Evolutionary conservation across 202 grass and related monocot species (phyloP).

Genomic region (Hordeum pubiflorum): DNA sequence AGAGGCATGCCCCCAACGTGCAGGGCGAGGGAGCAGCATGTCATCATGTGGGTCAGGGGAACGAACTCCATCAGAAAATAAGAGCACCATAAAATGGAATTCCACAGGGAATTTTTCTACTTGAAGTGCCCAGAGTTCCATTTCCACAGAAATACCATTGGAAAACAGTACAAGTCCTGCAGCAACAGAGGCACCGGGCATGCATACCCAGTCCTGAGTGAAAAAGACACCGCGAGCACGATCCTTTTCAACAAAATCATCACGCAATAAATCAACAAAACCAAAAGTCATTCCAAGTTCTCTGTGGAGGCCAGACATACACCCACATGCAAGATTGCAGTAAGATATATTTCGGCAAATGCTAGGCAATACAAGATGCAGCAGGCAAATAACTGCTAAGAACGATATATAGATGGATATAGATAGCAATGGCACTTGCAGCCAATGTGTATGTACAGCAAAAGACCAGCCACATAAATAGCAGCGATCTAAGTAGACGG

Average conservation of each 20-base stretch:
- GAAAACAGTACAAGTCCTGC: no score
- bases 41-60: background rate
- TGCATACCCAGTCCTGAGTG: no score
- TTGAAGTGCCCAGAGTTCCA: background rate
- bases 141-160: background rate
- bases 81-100: background rate
- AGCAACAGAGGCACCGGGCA: no score
- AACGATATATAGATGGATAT: background rate
- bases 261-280: no score
- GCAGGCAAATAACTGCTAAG: background rate
- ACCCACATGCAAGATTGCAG: no score
- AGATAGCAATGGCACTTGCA: conserved; percentile 6
- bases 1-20: background rate
- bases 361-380: background rate
- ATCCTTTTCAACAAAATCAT: no score
- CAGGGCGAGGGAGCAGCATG: no score
- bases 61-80: background rate
- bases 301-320: no score
- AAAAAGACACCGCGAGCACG: no score
- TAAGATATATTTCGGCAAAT: background rate
- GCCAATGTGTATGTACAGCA: conserved; percentile 33
- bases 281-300: no score
- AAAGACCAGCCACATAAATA: background rate
- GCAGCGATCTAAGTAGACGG: conserved; percentile 6
- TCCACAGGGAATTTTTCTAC: background rate